Evolutionary conservation across 306 rosid species (phyloP).

Genomic region (Lupinus albus): DNA sequence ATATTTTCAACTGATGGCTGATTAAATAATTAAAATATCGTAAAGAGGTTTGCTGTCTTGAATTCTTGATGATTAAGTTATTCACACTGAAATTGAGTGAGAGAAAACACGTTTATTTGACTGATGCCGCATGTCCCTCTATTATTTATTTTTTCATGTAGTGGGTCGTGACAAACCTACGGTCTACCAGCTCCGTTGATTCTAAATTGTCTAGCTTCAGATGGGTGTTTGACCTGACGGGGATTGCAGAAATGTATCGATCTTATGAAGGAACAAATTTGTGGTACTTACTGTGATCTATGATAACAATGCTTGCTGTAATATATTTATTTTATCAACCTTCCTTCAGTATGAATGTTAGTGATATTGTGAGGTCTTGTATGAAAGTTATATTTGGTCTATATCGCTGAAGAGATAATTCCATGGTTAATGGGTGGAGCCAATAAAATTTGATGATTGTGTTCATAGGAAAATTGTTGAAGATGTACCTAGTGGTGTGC

Average conservation of each 20-base stretch:
- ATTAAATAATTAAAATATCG: constrained; percentile 21
- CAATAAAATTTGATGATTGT: constrained; percentile 20
- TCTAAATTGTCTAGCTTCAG: constrained; percentile 60
- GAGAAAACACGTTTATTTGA: constrained; percentile 17
- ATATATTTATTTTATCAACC: constrained; percentile 15
- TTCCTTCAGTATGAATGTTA: constrained; percentile 19
- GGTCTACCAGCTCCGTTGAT: constrained; percentile 56
- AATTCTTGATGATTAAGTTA: constrained; percentile 22
- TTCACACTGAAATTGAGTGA: constrained; percentile 20
- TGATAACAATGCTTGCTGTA: constrained; percentile 24
- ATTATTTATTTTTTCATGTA: constrained; percentile 43
- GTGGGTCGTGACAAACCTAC: constrained; percentile 96
- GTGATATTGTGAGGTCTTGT: constrained; percentile 20
- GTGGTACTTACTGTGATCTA: constrained; percentile 57
- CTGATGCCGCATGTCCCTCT: constrained; percentile 6
- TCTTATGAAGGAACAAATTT: constrained; percentile 89
- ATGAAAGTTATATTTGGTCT: constrained; percentile 10
- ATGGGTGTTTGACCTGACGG: constrained; percentile 84
- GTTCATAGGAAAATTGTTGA: constrained; percentile 81
- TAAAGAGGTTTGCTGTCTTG: constrained; percentile 27
- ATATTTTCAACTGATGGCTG: constrained; percentile 13
- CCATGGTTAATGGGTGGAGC: constrained; percentile 25
- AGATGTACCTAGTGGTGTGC: constrained; percentile 95
- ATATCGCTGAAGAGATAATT: constrained; percentile 32
- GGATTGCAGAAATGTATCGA: constrained; percentile 83